Conservation (phyloP, 306 rosid species). For the Lablab purpureus region DNA sequence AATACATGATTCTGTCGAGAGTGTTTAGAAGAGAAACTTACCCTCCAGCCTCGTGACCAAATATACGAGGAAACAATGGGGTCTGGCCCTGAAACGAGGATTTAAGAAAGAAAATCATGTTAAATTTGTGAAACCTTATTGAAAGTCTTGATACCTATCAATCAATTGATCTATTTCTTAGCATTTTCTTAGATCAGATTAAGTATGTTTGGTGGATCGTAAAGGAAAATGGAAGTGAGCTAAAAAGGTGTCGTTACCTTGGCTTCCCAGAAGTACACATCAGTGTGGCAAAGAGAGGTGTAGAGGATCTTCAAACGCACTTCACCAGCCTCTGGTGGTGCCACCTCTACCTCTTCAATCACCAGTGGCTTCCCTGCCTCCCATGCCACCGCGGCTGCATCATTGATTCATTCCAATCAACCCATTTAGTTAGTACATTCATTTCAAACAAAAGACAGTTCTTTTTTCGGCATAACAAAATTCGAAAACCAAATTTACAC, state of each 20-base stretch:
- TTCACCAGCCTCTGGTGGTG: constrained; percentile 62
- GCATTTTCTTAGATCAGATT: neutral
- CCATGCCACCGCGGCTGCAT: constrained; percentile 60
- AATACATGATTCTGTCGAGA: neutral
- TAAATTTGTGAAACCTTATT: constrained; percentile 4
- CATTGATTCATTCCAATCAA: neutral
- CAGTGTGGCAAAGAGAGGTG: constrained; percentile 67
- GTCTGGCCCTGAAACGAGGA: constrained; percentile 71
- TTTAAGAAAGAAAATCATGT: neutral
- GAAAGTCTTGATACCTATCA: neutral
- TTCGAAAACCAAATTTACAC: neutral
- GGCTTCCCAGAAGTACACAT: constrained; percentile 66
- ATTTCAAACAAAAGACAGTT: no score
- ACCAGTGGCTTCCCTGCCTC: constrained; percentile 62
- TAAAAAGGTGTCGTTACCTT: constrained; percentile 37
- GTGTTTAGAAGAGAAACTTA: constrained; percentile 43
- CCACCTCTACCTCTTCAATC: constrained; percentile 62
- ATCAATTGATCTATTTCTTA: neutral
- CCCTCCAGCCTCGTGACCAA: constrained; percentile 99
- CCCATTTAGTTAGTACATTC: neutral
- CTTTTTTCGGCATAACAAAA: neutral
- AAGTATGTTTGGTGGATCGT: neutral
- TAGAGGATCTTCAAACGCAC: constrained; percentile 63
- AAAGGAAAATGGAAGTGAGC: neutral
- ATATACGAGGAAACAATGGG: constrained; percentile 90